A percentile compares a stretch with the other conserved stretches of the same genome.
Evolutionary conservation across 2,329 filamentous ascomycete genomes (phyloP).

Genomic region (Fusarium scirpi): DNA sequence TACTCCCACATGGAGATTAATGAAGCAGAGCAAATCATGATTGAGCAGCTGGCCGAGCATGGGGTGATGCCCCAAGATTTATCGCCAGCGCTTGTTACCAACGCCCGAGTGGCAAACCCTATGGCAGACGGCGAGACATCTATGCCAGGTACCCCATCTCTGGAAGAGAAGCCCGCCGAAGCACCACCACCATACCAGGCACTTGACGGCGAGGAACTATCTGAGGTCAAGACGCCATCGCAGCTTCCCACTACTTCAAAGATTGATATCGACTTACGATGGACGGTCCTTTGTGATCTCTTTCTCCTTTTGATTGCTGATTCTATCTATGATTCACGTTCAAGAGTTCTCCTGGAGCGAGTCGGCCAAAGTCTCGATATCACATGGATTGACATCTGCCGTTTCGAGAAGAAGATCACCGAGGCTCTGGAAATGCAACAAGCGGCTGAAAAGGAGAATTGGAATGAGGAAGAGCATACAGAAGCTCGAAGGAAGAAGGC

Average conservation of each 20-base stretch:
- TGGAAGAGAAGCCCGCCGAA: constrained; percentile 62
- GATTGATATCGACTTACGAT: constrained; percentile 94
- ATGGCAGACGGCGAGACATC: constrained; percentile 67
- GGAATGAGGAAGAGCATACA: constrained; percentile 97
- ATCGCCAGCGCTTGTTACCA: constrained; percentile 88
- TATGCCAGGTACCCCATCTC: constrained; percentile 38
- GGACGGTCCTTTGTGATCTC: constrained; percentile 96
- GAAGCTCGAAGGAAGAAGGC: constrained; percentile 84
- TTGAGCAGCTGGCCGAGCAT: constrained; percentile 94
- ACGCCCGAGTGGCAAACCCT: constrained; percentile 92
- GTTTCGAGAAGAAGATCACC: constrained; percentile 96
- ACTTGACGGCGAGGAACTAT: constrained; percentile 76
- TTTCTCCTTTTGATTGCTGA: constrained; percentile 98
- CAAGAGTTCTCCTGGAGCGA: constrained; percentile 83
- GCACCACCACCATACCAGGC: constrained; percentile 71
- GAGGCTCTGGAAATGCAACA: constrained; percentile 99
- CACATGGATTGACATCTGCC: constrained; percentile 91
- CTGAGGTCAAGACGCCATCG: constrained; percentile 83
- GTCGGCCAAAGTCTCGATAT: constrained; percentile 86
- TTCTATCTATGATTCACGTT: constrained; percentile 90
- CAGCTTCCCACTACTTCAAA: constrained; percentile 84
- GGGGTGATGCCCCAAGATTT: constrained; percentile 88
- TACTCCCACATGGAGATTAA: constrained; percentile 98
- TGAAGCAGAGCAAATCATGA: constrained; percentile 94
- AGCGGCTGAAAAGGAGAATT: constrained; percentile 91